Percentiles rank a stretch among this genome's conserved stretches.
phyloP scores from a whole-genome alignment of 768 basidiomycete genomes.

The Solioccasus polychromus region DNA sequence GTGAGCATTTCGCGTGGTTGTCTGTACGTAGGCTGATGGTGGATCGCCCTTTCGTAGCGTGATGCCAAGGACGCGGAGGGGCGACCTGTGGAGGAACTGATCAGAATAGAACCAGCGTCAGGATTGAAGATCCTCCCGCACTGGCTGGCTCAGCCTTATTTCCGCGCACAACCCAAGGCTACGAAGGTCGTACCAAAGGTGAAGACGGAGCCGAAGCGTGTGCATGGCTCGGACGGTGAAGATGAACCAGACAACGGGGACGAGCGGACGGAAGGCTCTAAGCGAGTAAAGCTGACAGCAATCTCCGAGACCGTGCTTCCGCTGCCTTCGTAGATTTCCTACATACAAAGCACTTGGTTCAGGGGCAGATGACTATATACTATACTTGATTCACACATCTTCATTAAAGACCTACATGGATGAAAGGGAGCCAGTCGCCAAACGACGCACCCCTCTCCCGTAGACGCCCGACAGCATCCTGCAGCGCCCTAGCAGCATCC shows the following conservation, averaged over 20 bases:
- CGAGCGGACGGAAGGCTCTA: conserved; percentile 1
- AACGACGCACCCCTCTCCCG: no score
- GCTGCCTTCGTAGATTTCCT: background rate
- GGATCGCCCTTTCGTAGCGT: conserved; percentile 30
- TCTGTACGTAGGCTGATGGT: background rate
- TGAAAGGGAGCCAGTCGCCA: no score
- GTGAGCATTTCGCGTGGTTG: conserved; percentile 31
- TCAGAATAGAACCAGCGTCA: conserved; percentile 42
- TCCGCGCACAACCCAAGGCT: conserved; percentile 24
- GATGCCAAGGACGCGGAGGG: conserved; percentile 41
- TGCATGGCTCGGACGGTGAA: background rate
- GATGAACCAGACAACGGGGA: background rate
- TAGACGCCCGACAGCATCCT: no score
- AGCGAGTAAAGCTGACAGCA: conserved; percentile 9
- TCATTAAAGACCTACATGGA: no score
- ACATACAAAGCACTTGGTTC: no score
- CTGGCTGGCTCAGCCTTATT: conserved; percentile 73
- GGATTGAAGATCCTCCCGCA: conserved; percentile 57
- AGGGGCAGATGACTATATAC: no score
- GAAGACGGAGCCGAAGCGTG: conserved; percentile 8
- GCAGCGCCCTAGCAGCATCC: no score
- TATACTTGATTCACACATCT: no score
- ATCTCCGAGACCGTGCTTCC: background rate
- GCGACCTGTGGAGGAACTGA: conserved; percentile 34
- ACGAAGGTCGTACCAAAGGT: background rate